Evolutionary conservation across 2,329 filamentous ascomycete species (phyloP).

Genomic region (Aureobasidium sp.): DNA sequence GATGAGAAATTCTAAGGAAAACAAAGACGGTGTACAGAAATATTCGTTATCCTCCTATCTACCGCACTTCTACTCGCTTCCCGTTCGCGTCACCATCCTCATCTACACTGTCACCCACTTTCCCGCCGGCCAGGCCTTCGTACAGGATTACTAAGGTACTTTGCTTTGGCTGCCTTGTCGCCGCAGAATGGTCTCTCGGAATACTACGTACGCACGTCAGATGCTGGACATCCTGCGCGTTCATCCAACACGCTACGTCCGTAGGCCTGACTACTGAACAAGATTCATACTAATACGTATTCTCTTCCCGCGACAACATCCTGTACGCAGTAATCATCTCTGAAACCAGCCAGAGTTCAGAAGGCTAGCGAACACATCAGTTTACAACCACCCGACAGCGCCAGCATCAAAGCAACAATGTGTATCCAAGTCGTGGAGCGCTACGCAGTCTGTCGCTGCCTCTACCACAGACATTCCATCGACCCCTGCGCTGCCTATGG

Average conservation of each 20-base stretch:
- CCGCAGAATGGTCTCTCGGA: not conserved
- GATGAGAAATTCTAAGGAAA: not conserved
- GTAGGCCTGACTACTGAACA: not conserved
- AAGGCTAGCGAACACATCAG: not conserved
- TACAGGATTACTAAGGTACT: not conserved
- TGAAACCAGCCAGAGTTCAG: not conserved
- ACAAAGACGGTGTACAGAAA: not conserved
- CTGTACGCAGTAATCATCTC: not conserved
- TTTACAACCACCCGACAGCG: not conserved
- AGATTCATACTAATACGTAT: not conserved
- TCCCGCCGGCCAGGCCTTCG: not conserved
- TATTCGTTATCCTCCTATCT: not conserved
- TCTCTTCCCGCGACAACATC: not conserved
- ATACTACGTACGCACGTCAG: constrained; percentile 1
- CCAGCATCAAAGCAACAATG: constrained; percentile 45
- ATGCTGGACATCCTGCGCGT: not conserved
- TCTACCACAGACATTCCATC: constrained; percentile 80
- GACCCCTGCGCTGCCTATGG: constrained; percentile 73
- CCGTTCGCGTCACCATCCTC: not conserved
- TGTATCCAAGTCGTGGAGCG: constrained; percentile 81
- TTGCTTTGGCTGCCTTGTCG: constrained; percentile 1
- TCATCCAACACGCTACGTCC: not conserved
- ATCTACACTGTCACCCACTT: not conserved
- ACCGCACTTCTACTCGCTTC: not conserved
- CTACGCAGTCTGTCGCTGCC: constrained; percentile 77